A percentile compares a stretch with the other conserved stretches of the same genome.
These are phyloP conservation scores for Sicyos baderoa DNA, from an alignment of 306 rosid genomes.

Conservation along the genomic window DNA sequence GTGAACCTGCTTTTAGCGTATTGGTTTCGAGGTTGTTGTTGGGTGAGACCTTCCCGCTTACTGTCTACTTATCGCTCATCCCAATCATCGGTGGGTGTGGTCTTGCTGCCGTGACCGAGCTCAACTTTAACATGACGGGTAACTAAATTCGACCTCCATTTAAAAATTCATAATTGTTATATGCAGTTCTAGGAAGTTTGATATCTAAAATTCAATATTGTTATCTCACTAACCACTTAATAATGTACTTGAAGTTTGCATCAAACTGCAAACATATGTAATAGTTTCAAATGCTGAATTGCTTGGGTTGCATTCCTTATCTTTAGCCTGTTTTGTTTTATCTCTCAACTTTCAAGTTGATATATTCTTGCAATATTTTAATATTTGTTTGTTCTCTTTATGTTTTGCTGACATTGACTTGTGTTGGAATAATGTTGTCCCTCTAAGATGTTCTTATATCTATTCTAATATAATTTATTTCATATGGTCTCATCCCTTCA, in stretches of 20 bases:
- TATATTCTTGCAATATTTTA: slow-evolving; percentile 1
- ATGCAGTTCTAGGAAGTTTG: background rate
- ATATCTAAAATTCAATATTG: background rate
- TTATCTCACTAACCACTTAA: background rate
- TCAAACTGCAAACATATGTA: background rate
- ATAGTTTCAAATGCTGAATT: background rate
- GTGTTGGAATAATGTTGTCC: background rate
- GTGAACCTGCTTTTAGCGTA: slow-evolving; percentile 96
- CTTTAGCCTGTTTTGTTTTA: background rate
- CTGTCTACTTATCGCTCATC: slow-evolving; percentile 74
- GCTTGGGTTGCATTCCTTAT: background rate
- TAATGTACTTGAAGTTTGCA: background rate
- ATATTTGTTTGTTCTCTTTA: background rate
- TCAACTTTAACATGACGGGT: slow-evolving; percentile 96
- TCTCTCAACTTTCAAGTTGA: slow-evolving; percentile 11
- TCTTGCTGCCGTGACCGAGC: slow-evolving; percentile 95
- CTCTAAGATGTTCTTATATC: background rate
- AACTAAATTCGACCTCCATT: slow-evolving; percentile 7
- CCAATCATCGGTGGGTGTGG: slow-evolving; percentile 98
- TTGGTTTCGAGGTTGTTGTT: slow-evolving; percentile 78
- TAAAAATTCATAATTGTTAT: background rate
- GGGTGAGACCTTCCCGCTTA: slow-evolving; percentile 79
- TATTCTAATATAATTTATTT: background rate
- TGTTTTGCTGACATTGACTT: background rate
- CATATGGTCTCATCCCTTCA: slow-evolving; percentile 21